Evolutionary conservation across 331 rosid genomes (phyloP).

Genomic region (Pyrus hybrid): DNA sequence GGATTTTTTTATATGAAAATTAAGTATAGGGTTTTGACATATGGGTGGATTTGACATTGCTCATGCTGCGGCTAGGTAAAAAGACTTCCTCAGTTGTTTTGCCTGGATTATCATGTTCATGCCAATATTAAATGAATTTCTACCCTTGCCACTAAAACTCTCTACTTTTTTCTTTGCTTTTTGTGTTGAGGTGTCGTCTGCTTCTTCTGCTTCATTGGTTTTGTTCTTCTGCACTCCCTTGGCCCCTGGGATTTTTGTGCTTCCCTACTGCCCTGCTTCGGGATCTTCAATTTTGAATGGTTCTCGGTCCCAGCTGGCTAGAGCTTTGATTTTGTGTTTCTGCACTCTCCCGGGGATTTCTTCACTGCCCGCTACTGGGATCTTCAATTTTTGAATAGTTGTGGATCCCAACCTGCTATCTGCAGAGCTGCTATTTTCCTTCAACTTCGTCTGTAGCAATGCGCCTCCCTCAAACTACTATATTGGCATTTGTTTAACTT

Average conservation of each 20-base stretch:
- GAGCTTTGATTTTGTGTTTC: conserved; percentile 54
- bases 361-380: conserved; percentile 45
- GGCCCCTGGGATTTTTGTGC: conserved; percentile 37
- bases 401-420: conserved; percentile 51
- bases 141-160: conserved; percentile 28
- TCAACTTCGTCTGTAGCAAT: conserved; percentile 47
- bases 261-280: conserved; percentile 46
- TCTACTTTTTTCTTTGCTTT: conserved; percentile 28
- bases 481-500: conserved; percentile 28
- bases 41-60: conserved; percentile 99
- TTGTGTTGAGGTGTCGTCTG: conserved; percentile 65
- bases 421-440: conserved; percentile 44
- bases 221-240: too few relatives aligned
- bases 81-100: not conserved
- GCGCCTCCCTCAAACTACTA: conserved; percentile 39
- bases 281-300: conserved; percentile 61
- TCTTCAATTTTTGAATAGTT: conserved; percentile 57
- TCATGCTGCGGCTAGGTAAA: conserved; percentile 93
- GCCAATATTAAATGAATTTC: too few relatives aligned
- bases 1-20: conserved; percentile 22
- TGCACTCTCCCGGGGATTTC: conserved; percentile 48
- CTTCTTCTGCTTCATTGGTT: conserved; percentile 59
- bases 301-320: conserved; percentile 59
- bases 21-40: conserved; percentile 10
- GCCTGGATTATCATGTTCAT: not conserved